Conservation (phyloP, 306 rosid genomes). For the Carpinus viminea region DNA sequence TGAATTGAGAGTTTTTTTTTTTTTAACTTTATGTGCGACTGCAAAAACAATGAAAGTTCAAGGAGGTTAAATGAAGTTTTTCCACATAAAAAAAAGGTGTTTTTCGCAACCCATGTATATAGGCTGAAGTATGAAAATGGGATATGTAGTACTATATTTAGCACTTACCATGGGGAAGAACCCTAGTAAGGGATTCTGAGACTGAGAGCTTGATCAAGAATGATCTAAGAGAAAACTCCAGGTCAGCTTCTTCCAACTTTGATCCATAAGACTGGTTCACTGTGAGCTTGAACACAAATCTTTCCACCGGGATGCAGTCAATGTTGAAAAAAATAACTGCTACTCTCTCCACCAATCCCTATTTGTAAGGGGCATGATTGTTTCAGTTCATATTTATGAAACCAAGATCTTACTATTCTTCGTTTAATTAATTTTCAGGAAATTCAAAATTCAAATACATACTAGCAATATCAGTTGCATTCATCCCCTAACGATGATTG, state of each 20-base stretch:
- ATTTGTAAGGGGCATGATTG: slow-evolving; percentile 17
- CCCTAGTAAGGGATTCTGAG: slow-evolving; percentile 65
- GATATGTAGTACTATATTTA: background rate
- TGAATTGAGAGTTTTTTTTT: too few relatives aligned
- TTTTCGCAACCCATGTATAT: background rate
- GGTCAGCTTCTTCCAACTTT: slow-evolving; percentile 56
- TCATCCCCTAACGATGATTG: background rate
- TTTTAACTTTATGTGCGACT: too few relatives aligned
- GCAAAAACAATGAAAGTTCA: too few relatives aligned
- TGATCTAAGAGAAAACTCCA: slow-evolving; percentile 82
- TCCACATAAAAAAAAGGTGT: background rate
- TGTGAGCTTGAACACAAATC: slow-evolving; percentile 69
- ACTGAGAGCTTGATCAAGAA: slow-evolving; percentile 72
- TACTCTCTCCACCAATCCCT: slow-evolving; percentile 86
- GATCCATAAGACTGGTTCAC: slow-evolving; percentile 60
- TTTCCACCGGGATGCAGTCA: slow-evolving; percentile 57
- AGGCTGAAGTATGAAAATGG: slow-evolving; percentile 1
- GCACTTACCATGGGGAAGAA: slow-evolving; percentile 60
- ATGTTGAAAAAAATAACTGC: slow-evolving; percentile 66
- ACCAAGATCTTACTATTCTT: background rate
- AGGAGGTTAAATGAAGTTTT: too few relatives aligned
- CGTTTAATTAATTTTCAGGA: background rate
- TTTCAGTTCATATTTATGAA: slow-evolving; percentile 2
- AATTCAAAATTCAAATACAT: background rate
- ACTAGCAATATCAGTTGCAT: background rate